These are phyloP conservation scores for Phylloporus sp. DNA, from an alignment of 768 basidiomycete genomes.

Conservation along the genomic window DNA sequence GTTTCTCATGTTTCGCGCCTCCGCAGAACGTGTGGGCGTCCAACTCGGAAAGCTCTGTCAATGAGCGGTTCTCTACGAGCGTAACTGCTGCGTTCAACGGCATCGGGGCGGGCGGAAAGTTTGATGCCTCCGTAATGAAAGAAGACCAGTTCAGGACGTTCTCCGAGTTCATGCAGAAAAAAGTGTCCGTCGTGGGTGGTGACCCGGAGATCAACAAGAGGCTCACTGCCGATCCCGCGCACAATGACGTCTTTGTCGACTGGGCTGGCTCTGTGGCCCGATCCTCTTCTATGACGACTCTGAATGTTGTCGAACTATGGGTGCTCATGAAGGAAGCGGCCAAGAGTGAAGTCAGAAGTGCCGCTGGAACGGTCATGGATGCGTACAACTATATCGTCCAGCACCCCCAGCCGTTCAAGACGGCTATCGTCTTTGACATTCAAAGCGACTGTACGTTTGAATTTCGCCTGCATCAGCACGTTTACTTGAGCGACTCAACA, in stretches of 20 bases:
- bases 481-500: not conserved
- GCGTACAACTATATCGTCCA: slow-evolving; percentile 4
- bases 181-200: slow-evolving; percentile 6
- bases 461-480: not conserved
- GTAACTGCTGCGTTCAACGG: not conserved
- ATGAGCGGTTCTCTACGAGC: slow-evolving; percentile 2
- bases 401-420: not conserved
- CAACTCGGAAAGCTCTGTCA: slow-evolving; percentile 5
- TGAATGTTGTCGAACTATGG: slow-evolving; percentile 6
- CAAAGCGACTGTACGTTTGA: slow-evolving; percentile 5
- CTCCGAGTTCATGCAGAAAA: not conserved
- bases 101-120: not conserved
- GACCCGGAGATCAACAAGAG: not conserved
- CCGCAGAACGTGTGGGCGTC: slow-evolving; percentile 6
- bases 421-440: slow-evolving; percentile 2
- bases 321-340: slow-evolving; percentile 1
- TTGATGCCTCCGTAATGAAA: not conserved
- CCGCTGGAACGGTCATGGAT: slow-evolving; percentile 3
- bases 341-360: not conserved
- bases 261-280: not conserved
- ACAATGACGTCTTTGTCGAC: not conserved
- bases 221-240: slow-evolving; percentile 5
- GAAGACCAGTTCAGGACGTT: not conserved
- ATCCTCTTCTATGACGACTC: not conserved
- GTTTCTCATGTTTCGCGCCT: not conserved